Evolutionary conservation across 208 protist species (phyloP).

Genomic region (Tritrichomonas musculus): DNA sequence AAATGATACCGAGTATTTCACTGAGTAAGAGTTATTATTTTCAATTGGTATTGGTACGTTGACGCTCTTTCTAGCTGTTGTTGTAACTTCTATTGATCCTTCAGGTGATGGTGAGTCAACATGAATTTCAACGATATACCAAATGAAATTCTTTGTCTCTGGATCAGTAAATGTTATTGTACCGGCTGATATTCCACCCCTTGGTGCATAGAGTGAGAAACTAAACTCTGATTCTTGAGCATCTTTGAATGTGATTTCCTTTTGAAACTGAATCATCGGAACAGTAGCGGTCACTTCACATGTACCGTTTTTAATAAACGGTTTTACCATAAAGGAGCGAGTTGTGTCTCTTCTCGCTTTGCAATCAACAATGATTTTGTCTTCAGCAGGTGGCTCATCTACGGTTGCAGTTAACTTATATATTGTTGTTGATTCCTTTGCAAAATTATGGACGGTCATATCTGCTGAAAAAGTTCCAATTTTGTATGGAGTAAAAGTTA

Average conservation of each 20-base stretch:
- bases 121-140: conserved; percentile 21
- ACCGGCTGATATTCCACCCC: not conserved
- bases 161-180: conserved; percentile 6
- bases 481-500: not conserved
- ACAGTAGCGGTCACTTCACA: not conserved
- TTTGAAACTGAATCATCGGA: not conserved
- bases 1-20: not conserved
- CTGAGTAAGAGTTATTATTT: not conserved
- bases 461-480: not conserved
- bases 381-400: not conserved
- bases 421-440: not conserved
- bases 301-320: not conserved
- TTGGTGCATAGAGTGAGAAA: not conserved
- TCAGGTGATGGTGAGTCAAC: not conserved
- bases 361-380: not conserved
- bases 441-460: not conserved
- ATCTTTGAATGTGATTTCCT: not conserved
- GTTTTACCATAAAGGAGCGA: not conserved
- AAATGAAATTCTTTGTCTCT: not conserved
- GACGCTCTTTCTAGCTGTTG: not conserved
- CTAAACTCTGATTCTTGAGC: not conserved
- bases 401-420: not conserved
- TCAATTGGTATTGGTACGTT: not conserved
- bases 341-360: not conserved
- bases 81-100: not conserved